These are phyloP conservation scores for Cryptosporidium andersoni DNA, from an alignment of 169 alveolate species.

Conservation along the genomic window DNA sequence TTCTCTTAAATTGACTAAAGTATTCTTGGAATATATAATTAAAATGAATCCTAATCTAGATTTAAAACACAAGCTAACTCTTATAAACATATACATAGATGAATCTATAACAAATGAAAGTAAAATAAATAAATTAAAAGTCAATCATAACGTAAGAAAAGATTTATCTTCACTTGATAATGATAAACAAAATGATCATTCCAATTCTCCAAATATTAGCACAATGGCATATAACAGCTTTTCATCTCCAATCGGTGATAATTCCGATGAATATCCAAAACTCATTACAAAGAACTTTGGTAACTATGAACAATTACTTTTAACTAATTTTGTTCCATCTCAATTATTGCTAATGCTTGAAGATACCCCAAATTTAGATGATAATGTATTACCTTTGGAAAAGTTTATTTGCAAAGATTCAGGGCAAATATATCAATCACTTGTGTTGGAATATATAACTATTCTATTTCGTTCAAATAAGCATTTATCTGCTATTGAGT, in stretches of 20 bases:
- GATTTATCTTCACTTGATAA: too few species aligned
- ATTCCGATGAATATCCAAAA: not conserved
- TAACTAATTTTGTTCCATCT: conserved; percentile 17
- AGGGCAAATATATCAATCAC: conserved; percentile 1
- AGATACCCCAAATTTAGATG: conserved; percentile 17
- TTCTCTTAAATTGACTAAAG: conserved; percentile 25
- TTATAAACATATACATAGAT: conserved; percentile 38
- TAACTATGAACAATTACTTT: conserved; percentile 13
- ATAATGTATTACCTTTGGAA: conserved; percentile 3
- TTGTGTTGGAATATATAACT: conserved; percentile 47
- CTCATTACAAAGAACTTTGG: not conserved
- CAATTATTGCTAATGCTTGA: conserved; percentile 31
- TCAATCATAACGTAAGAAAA: too few species aligned
- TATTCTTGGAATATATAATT: conserved; percentile 49
- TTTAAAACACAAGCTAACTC: conserved; percentile 18
- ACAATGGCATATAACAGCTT: too few species aligned
- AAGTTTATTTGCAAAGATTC: not conserved
- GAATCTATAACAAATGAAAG: not conserved
- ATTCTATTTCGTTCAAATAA: conserved; percentile 27
- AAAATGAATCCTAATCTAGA: conserved; percentile 14
- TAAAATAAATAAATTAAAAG: not conserved
- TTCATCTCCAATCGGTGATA: not conserved
- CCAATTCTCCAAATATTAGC: too few species aligned
- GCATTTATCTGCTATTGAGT: conserved; percentile 26
- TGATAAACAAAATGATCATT: too few species aligned